A percentile compares a stretch with the other conserved stretches of the same genome.
These are phyloP conservation scores for Jatropha multifida DNA, from an alignment of 441 rosid species.

Conservation along the genomic window DNA sequence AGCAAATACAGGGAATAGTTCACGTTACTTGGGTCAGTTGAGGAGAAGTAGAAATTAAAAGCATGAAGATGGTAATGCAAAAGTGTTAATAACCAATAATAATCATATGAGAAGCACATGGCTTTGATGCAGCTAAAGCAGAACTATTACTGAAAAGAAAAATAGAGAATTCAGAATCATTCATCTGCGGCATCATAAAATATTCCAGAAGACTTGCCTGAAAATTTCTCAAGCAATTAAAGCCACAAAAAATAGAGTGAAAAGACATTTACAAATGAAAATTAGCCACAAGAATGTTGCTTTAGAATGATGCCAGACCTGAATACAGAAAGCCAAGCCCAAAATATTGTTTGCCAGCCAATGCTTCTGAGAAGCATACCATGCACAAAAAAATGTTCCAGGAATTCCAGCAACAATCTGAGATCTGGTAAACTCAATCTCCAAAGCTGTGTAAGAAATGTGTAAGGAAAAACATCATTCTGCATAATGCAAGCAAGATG, in stretches of 20 bases:
- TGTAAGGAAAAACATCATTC: constrained; percentile 40
- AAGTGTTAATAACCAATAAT: not conserved
- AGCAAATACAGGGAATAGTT: not conserved
- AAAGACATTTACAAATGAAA: not conserved
- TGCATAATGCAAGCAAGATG: constrained; percentile 37
- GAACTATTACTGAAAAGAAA: not conserved
- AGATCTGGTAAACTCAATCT: constrained; percentile 92
- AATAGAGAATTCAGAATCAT: not conserved
- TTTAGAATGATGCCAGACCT: constrained; percentile 49
- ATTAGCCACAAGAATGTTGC: constrained; percentile 10
- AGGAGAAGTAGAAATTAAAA: not conserved
- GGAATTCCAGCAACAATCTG: constrained; percentile 92
- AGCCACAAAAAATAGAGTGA: not conserved
- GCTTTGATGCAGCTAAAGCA: not conserved
- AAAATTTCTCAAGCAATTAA: not conserved
- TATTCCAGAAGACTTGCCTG: not conserved
- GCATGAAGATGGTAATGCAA: not conserved
- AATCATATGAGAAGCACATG: not conserved
- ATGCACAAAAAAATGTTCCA: constrained; percentile 90
- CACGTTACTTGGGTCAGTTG: not conserved
- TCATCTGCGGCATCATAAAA: not conserved
- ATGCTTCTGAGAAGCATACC: constrained; percentile 94
- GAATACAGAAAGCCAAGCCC: constrained; percentile 96
- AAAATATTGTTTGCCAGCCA: constrained; percentile 93
- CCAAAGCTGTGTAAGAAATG: constrained; percentile 74